Percentiles rank a stretch among this genome's conserved stretches.
These are phyloP conservation scores for Phytophthora niederhauseri DNA, from an alignment of 352 stramenopile species.

Conservation along the genomic window DNA sequence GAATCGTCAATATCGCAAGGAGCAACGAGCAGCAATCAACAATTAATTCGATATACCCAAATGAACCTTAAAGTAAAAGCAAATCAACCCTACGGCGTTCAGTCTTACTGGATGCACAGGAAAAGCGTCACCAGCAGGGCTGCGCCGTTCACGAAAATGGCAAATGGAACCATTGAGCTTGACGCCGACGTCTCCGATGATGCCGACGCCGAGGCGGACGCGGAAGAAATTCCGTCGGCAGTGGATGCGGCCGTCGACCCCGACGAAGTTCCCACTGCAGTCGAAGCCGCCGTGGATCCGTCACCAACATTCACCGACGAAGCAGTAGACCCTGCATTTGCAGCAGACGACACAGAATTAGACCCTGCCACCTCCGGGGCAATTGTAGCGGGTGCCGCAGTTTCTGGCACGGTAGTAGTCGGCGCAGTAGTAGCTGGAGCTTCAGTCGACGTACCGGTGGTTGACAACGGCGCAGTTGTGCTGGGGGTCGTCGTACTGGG, in stretches of 20 bases:
- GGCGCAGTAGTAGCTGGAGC: slow-evolving; percentile 3
- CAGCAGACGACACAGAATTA: slow-evolving; percentile 34
- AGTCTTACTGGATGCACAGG: slow-evolving; percentile 41
- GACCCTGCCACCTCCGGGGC: slow-evolving; percentile 15
- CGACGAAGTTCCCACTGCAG: slow-evolving; percentile 9
- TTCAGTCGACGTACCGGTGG: slow-evolving; percentile 11
- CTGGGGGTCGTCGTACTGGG: slow-evolving; percentile 12
- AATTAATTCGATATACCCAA: slow-evolving; percentile 31
- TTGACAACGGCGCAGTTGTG: slow-evolving; percentile 7
- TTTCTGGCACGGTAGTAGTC: slow-evolving; percentile 10
- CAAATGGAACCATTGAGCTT: slow-evolving; percentile 21
- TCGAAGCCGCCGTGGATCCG: slow-evolving; percentile 16
- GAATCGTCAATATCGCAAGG: background rate
- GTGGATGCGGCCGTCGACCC: slow-evolving; percentile 10
- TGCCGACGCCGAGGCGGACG: slow-evolving; percentile 3
- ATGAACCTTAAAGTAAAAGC: slow-evolving; percentile 10
- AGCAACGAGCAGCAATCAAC: background rate
- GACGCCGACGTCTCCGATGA: slow-evolving; percentile 26
- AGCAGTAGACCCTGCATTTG: slow-evolving; percentile 39
- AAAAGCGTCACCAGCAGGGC: slow-evolving; percentile 29
- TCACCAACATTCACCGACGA: slow-evolving; percentile 30
- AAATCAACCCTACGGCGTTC: slow-evolving; percentile 12
- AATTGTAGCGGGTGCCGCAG: slow-evolving; percentile 8
- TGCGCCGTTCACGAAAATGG: slow-evolving; percentile 29
- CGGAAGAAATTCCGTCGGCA: slow-evolving; percentile 18